These are phyloP conservation scores for Fusarium abutilonis DNA, from an alignment of 2,329 filamentous ascomycete genomes.

Conservation along the genomic window DNA sequence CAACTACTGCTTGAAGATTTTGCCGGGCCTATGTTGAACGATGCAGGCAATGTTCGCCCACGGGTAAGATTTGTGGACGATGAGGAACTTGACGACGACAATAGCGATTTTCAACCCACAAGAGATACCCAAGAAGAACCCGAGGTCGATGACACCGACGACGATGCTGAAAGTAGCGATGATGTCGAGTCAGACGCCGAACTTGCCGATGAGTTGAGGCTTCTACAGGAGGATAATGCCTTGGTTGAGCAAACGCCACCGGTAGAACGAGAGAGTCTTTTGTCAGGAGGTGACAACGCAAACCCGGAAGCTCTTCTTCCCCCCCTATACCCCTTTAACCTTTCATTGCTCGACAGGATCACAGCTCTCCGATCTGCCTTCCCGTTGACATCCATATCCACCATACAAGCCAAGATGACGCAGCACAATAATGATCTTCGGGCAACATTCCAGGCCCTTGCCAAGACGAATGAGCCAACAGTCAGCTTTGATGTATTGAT, in stretches of 20 bases:
- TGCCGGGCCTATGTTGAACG: constrained; percentile 14
- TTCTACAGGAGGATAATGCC: constrained; percentile 39
- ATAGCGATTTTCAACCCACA: constrained; percentile 46
- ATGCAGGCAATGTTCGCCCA: constrained; percentile 35
- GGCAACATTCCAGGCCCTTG: constrained; percentile 52
- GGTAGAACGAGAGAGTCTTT: constrained; percentile 7
- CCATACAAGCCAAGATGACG: constrained; percentile 51
- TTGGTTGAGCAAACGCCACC: constrained; percentile 22
- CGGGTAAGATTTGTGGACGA: constrained; percentile 37
- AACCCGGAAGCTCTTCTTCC: not conserved
- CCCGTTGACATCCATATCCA: constrained; percentile 50
- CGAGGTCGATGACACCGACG: constrained; percentile 28
- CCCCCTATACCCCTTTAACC: constrained; percentile 8
- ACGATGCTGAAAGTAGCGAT: constrained; percentile 34
- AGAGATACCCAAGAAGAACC: not conserved
- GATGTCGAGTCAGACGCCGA: constrained; percentile 27
- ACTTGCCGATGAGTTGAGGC: constrained; percentile 36
- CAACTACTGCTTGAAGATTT: constrained; percentile 50
- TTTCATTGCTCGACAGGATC: constrained; percentile 47
- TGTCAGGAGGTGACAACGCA: constrained; percentile 2
- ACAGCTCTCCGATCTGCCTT: constrained; percentile 56
- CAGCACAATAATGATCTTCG: constrained; percentile 50
- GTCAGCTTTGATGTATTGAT: constrained; percentile 49
- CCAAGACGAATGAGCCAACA: constrained; percentile 47
- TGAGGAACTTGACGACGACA: constrained; percentile 27